These are phyloP conservation scores for Coelastrella sp. DNA, from an alignment of 139 green algal genomes.

Conservation along the genomic window DNA sequence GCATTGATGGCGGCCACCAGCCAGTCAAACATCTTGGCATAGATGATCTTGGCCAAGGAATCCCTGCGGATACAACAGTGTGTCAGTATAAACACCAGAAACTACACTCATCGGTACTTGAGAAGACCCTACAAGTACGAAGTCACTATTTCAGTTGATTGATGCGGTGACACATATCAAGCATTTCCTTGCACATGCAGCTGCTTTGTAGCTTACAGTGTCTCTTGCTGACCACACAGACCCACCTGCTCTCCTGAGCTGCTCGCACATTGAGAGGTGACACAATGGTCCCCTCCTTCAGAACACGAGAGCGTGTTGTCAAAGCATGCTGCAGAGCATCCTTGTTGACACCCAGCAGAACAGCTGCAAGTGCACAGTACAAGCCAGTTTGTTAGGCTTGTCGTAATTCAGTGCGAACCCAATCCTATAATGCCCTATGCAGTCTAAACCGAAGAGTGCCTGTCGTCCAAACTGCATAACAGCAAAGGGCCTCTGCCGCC, in stretches of 20 bases:
- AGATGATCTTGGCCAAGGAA: slow-evolving; percentile 88
- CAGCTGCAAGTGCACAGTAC: no score
- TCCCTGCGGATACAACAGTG: no score
- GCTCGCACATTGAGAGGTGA: slow-evolving; percentile 87
- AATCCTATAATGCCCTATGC: no score
- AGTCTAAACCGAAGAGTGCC: no score
- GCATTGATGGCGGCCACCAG: slow-evolving; percentile 84
- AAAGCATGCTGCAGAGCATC: slow-evolving; percentile 87
- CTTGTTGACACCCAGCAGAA: slow-evolving; percentile 81
- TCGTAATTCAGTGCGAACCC: neutral
- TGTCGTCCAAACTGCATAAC: no score
- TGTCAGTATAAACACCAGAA: no score
- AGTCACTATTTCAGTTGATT: no score
- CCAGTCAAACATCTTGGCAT: slow-evolving; percentile 97
- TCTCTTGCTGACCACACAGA: neutral
- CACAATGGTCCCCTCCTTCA: slow-evolving; percentile 91
- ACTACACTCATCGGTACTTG: no score
- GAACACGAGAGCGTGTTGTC: slow-evolving; percentile 91
- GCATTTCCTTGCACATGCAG: no score
- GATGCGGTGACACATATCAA: no score
- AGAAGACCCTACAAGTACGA: no score
- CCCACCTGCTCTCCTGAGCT: slow-evolving; percentile 74
- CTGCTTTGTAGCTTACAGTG: neutral
- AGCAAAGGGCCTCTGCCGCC: no score
- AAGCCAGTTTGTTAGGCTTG: neutral